These are phyloP conservation scores for Xylariaceae sp. DNA, from an alignment of 2,329 filamentous ascomycete species.

Conservation along the genomic window DNA sequence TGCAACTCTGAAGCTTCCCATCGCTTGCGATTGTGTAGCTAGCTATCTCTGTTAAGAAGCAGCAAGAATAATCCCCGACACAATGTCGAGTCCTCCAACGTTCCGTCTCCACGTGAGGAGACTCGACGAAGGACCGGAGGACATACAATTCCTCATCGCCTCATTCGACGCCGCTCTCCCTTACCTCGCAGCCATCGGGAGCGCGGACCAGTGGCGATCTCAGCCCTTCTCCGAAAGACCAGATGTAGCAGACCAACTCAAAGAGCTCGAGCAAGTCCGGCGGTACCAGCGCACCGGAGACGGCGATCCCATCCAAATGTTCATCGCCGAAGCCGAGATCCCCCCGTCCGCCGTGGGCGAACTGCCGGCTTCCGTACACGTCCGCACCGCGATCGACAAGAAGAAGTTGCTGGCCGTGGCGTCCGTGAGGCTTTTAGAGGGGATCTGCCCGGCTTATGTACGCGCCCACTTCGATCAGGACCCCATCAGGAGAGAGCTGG, in stretches of 20 bases:
- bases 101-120: conserved; percentile 15
- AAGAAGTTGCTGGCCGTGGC: conserved; percentile 11
- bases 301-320: conserved; percentile 11
- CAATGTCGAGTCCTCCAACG: conserved; percentile 6
- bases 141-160: conserved; percentile 14
- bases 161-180: conserved; percentile 17
- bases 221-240: conserved; percentile 7
- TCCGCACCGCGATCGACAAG: conserved; percentile 8
- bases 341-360: neutral
- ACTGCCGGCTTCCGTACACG: conserved; percentile 2
- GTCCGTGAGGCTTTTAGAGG: conserved; percentile 12
- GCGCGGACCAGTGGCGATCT: conserved; percentile 18
- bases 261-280: conserved; percentile 4
- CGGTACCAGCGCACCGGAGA: conserved; percentile 9
- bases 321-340: conserved; percentile 17
- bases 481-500: conserved; percentile 9
- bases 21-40: no score
- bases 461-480: conserved; percentile 1
- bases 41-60: no score
- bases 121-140: conserved; percentile 3
- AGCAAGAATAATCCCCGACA: no score
- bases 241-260: neutral
- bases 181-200: conserved; percentile 16
- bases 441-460: conserved; percentile 5
- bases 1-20: no score